Base-by-base conservation (phyloP, 2,329 filamentous ascomycete species). In the Cytospora schulzeri region DNA sequence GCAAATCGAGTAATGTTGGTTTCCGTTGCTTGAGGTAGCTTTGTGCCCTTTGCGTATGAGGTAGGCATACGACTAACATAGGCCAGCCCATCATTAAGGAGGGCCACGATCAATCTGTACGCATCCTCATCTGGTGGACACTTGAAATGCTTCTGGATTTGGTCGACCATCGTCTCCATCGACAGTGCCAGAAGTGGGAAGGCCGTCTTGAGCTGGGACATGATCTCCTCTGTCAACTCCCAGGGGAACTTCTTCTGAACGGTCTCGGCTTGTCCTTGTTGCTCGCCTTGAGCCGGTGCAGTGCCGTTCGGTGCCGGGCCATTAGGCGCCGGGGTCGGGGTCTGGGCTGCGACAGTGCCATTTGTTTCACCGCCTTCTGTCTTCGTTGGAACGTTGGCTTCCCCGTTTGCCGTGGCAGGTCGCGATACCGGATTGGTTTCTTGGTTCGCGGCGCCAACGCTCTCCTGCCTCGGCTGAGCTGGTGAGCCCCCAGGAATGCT, bases 111-210 rank as follows among this genome's bases (percentile, higher is more conserved):
- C 19, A 99, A 83, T 57, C 95, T 87, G 77, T 98, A 98, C 2
- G 95, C 96, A 79, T 99, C 95, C 76, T 99, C 95, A 72, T 99
- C 95, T 0, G 94, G 94, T 17, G 94, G 94, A 72, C 95, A 98
- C 79, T 99, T 99, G 85, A 99, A 99, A 78, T 98, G 91, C 82
- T 98, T 98, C 76, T 95, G 91, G 65, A 99, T 97, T 77, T 98
- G 94, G 74, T 99, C 95, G 33, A 98, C 93, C 93, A 98, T 99
- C 0, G 94, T 97, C 79, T 99, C 95, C 95, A 99, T 98, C 0
- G 94, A 97, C 52, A 98, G 81, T 12, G 96, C 95, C 70, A 99
- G 85, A 22, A 99, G 84, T 28, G 95, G 95, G 82, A 98, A 99
- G 0, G 94, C 93, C 8, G 95, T 98, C 82, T 99, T 98, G 61